Evolutionary conservation across 1,284 basidiomycete species (phyloP).

Genomic region (Farysia itapuensis): DNA sequence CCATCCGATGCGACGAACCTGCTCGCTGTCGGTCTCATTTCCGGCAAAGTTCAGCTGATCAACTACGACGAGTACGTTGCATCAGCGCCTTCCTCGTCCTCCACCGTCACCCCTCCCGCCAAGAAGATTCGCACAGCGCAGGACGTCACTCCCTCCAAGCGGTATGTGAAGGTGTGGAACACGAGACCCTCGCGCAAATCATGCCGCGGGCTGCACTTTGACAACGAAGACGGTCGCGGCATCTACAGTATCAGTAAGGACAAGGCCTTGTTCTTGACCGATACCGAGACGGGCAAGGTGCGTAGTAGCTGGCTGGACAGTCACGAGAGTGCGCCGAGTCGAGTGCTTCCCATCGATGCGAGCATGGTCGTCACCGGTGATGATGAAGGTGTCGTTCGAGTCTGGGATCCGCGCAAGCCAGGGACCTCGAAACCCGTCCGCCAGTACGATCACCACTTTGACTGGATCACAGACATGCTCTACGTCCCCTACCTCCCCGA

Average conservation of each 20-base stretch:
- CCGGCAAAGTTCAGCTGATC: constrained; percentile 79
- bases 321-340: constrained; percentile 69
- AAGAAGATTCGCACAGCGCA: constrained; percentile 1
- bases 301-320: constrained; percentile 69
- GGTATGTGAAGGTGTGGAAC: constrained; percentile 39
- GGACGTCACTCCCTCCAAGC: constrained; percentile 1
- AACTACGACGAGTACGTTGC: constrained; percentile 63
- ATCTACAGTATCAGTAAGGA: constrained; percentile 83
- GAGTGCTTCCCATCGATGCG: constrained; percentile 75
- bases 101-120: background rate
- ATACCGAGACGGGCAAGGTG: constrained; percentile 66
- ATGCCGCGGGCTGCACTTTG: constrained; percentile 45
- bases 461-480: constrained; percentile 91
- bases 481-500: constrained; percentile 63
- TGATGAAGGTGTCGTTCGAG: constrained; percentile 88
- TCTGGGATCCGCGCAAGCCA: constrained; percentile 80
- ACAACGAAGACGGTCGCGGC: constrained; percentile 2
- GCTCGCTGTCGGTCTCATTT: constrained; percentile 77
- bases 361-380: constrained; percentile 81
- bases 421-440: constrained; percentile 61
- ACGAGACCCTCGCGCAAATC: constrained; percentile 41
- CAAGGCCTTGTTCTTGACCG: constrained; percentile 67
- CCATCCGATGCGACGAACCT: constrained; percentile 66
- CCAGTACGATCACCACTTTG: constrained; percentile 82
- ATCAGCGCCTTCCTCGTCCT: constrained; percentile 3